A percentile compares a stretch with the other conserved stretches of the same genome.
phyloP scores from a whole-genome alignment of 148 eudicot species.

The Silene conica region DNA sequence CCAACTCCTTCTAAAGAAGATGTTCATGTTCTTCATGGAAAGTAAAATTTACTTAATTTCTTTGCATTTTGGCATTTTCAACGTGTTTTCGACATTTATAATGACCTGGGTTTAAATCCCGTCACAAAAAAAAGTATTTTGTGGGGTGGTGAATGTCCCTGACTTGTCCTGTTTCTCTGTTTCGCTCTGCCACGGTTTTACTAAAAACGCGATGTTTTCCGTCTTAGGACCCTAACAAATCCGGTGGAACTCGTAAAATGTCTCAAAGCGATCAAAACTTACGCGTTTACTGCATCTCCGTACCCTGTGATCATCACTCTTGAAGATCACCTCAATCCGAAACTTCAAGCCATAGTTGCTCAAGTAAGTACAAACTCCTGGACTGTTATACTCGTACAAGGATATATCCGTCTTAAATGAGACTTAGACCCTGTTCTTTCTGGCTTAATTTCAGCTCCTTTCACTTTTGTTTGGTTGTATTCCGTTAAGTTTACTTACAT shows the following conservation, averaged over 20 bases:
- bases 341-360: slow-evolving; percentile 67
- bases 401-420: too few species aligned
- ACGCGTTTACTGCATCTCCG: slow-evolving; percentile 62
- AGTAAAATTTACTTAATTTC: slow-evolving; percentile 24
- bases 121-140: too few species aligned
- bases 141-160: too few species aligned
- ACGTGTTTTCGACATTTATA: too few species aligned
- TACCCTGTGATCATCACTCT: slow-evolving; percentile 61
- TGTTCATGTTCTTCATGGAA: slow-evolving; percentile 62
- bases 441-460: too few species aligned
- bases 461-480: too few species aligned
- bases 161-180: too few species aligned
- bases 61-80: too few species aligned
- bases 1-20: slow-evolving; percentile 53
- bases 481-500: too few species aligned
- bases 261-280: slow-evolving; percentile 40
- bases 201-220: neutral
- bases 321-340: slow-evolving; percentile 60
- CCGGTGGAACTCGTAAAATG: slow-evolving; percentile 58
- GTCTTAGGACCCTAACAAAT: slow-evolving; percentile 50
- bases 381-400: too few species aligned
- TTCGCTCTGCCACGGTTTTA: neutral
- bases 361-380: slow-evolving; percentile 28
- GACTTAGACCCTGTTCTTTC: too few species aligned
- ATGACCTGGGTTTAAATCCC: too few species aligned